Evolutionary conservation across 495 filamentous ascomycete genomes (phyloP).

Genomic region (Daldinia concentrica): DNA sequence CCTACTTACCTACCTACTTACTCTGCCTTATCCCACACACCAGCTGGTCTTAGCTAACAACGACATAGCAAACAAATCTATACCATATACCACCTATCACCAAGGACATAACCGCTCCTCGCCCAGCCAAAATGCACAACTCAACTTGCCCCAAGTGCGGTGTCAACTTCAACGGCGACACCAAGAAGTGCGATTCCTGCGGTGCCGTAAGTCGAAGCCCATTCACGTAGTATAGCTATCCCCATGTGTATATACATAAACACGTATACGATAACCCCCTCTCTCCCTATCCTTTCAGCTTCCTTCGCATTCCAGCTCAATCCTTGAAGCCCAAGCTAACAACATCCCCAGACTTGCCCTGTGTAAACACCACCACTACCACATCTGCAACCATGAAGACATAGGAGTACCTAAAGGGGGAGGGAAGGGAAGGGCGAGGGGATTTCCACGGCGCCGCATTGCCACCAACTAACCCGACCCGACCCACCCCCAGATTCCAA

Average conservation of each 20-base stretch:
- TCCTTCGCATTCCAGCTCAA: neutral
- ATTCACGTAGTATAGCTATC: neutral
- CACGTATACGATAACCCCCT: neutral
- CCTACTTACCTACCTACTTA: neutral
- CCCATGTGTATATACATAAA: neutral
- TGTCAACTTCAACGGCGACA: slow-evolving; percentile 46
- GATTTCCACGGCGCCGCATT: neutral
- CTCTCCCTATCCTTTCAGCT: neutral
- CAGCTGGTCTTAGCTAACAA: neutral
- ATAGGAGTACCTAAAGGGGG: neutral
- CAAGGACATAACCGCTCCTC: slow-evolving; percentile 2
- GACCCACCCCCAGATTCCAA: neutral
- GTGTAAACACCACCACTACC: slow-evolving; percentile 32
- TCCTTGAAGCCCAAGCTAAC: slow-evolving; percentile 5
- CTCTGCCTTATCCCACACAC: neutral
- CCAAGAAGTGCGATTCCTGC: slow-evolving; percentile 59
- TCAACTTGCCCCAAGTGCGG: slow-evolving; percentile 61
- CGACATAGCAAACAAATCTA: neutral
- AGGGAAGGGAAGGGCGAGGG: neutral
- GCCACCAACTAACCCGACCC: neutral
- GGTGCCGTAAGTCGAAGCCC: slow-evolving; percentile 54
- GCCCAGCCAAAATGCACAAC: slow-evolving; percentile 53
- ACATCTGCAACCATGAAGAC: neutral
- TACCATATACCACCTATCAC: neutral
- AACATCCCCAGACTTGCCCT: slow-evolving; percentile 42